Evolutionary conservation across 495 filamentous ascomycete species (phyloP), one percentile per base, ranked within the genome.

Genomic region (Extremus antarcticus): DNA sequence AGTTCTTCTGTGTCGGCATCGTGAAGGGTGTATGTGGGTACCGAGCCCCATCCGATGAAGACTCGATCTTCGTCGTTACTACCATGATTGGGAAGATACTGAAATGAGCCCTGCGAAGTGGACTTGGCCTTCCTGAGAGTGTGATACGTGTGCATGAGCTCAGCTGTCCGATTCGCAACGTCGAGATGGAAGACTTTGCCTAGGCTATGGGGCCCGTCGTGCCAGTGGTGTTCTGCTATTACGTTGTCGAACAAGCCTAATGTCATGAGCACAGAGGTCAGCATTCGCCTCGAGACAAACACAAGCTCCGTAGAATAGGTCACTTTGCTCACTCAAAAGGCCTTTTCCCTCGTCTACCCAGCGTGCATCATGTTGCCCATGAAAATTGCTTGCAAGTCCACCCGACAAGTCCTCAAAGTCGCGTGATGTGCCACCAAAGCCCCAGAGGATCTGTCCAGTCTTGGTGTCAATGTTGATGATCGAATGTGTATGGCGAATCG

Each of bases 281-380:
- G 43, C n/a, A 10, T 20, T 17, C 11, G 15, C 32, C n/a, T 53
- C 53, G n/a, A 24, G 54, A 50, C 47, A 39, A 61, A 47, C 52
- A 20, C 25, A 55, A 25, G 11, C 35, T n/a, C n/a, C n/a, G n/a
- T n/a, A n/a, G n/a, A n/a, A n/a, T n/a, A n/a, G n/a, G n/a, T n/a
- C 35, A n/a, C 35, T 9, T n/a, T 39, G 35, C 35, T 39, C n/a
- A 47, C 47, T 25, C 23, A 50, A 15, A 4, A 53, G 9, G 7
- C 50, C 50, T 7, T 24, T 3, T 10, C 17, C 50, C 24, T 53
- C 50, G 20, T 22, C 17, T 16, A 47, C 21, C 62, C 62, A 63
- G 23, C 62, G 62, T 1, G 60, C 62, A 21, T 62, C 60, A 50
- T 65, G 62, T 39, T 63, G 62, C 47, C 52, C 57, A 20, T 23